Conservation (phyloP, 306 rosid species). For the Ammopiptanthus mongolicus region DNA sequence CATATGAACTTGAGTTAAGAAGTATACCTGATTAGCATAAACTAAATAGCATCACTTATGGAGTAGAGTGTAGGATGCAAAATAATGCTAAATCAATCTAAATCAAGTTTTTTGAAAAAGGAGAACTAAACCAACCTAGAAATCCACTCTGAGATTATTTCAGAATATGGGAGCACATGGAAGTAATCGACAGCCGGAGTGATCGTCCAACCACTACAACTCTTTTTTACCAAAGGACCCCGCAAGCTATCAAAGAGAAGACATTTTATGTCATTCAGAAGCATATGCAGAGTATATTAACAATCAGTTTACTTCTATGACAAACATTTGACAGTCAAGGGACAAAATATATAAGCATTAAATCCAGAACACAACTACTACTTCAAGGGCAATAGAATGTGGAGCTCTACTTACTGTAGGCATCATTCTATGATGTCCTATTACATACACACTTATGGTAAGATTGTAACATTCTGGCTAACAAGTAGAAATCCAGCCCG, state of each 20-base stretch:
- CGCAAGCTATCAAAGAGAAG: constrained; percentile 52
- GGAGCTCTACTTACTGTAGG: neutral
- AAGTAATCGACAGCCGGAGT: constrained; percentile 61
- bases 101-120: neutral
- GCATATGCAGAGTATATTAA: neutral
- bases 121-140: constrained; percentile 42
- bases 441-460: neutral
- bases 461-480: constrained; percentile 17
- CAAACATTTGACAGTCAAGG: neutral
- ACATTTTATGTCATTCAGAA: constrained; percentile 14
- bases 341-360: constrained; percentile 12
- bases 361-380: neutral
- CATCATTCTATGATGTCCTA: neutral
- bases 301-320: neutral
- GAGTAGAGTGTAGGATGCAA: neutral
- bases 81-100: neutral
- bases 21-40: constrained; percentile 7
- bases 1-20: neutral
- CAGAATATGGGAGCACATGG: constrained; percentile 79
- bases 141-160: constrained; percentile 53
- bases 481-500: constrained; percentile 12
- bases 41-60: constrained; percentile 6
- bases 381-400: neutral
- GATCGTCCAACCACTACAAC: constrained; percentile 44
- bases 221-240: constrained; percentile 61